phyloP scores from a whole-genome alignment of 164 flowering plant species.

The Platanus orientalis region DNA sequence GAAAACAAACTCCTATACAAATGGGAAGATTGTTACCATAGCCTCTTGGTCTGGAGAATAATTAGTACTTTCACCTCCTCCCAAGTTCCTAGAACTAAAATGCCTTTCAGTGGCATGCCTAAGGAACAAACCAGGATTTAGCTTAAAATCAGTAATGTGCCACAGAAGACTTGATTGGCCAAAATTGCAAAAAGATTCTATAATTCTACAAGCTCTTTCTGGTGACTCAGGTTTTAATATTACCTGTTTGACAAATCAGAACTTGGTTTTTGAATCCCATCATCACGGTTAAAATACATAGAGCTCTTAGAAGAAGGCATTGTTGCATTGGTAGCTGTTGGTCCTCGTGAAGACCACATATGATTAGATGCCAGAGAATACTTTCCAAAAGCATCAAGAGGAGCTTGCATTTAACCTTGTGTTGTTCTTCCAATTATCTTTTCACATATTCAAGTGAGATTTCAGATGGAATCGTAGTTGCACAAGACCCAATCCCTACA shows the following conservation, averaged over 20 bases:
- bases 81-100: constrained; percentile 26
- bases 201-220: not conserved
- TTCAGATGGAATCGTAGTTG: not conserved
- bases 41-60: constrained; percentile 43
- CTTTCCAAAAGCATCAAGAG: constrained; percentile 12
- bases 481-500: not conserved
- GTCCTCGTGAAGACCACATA: constrained; percentile 15
- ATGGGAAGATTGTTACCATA: constrained; percentile 34
- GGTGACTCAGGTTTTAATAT: not conserved
- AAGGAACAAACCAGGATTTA: constrained; percentile 9
- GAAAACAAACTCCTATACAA: not conserved
- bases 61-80: constrained; percentile 25
- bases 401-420: constrained; percentile 18
- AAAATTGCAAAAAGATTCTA: not conserved
- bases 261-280: constrained; percentile 19
- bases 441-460: constrained; percentile 13
- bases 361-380: constrained; percentile 3
- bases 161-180: not conserved
- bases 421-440: not conserved
- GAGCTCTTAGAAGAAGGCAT: constrained; percentile 31
- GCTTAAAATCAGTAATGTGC: constrained; percentile 3
- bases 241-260: constrained; percentile 41
- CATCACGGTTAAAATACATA: constrained; percentile 21
- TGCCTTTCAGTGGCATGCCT: constrained; percentile 32
- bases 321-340: constrained; percentile 16